These are phyloP conservation scores for Actinomortierella wolfii DNA, from an alignment of 371 early-diverging fungal genomes.

Conservation along the genomic window DNA sequence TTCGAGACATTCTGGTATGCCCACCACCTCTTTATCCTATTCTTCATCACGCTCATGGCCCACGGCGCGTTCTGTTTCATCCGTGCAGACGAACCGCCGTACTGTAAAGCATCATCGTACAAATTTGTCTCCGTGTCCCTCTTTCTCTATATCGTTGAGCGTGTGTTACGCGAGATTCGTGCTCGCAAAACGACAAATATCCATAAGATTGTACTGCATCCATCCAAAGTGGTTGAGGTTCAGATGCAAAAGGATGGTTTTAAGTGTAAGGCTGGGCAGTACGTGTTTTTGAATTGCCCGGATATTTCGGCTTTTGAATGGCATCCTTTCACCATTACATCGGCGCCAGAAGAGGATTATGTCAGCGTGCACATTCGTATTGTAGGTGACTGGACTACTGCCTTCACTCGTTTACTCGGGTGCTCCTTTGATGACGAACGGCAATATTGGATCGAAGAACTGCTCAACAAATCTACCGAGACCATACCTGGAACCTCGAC, in stretches of 20 bases:
- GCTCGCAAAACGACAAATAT: constrained; percentile 67
- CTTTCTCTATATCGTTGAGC: constrained; percentile 71
- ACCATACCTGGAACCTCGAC: not conserved
- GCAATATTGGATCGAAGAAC: constrained; percentile 38
- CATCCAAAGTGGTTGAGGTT: constrained; percentile 69
- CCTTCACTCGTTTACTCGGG: constrained; percentile 62
- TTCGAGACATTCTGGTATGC: constrained; percentile 87
- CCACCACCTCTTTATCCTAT: constrained; percentile 84
- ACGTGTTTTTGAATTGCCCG: constrained; percentile 70
- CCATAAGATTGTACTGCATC: constrained; percentile 71
- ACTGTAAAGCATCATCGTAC: constrained; percentile 81
- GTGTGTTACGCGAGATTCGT: constrained; percentile 73
- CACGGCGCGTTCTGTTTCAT: constrained; percentile 89
- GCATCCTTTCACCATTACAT: constrained; percentile 89
- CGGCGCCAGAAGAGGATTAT: constrained; percentile 84
- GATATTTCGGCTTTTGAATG: constrained; percentile 64
- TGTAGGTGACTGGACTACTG: constrained; percentile 79
- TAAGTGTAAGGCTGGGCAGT: constrained; percentile 71
- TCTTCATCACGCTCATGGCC: constrained; percentile 74
- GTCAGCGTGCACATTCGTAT: constrained; percentile 81
- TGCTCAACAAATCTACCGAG: not conserved
- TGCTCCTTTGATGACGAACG: constrained; percentile 45
- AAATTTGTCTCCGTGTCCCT: constrained; percentile 77
- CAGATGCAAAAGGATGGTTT: constrained; percentile 59
- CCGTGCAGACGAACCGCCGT: constrained; percentile 67